Conservation (phyloP, 495 filamentous ascomycete species). For the Penicillium coprophilum region DNA sequence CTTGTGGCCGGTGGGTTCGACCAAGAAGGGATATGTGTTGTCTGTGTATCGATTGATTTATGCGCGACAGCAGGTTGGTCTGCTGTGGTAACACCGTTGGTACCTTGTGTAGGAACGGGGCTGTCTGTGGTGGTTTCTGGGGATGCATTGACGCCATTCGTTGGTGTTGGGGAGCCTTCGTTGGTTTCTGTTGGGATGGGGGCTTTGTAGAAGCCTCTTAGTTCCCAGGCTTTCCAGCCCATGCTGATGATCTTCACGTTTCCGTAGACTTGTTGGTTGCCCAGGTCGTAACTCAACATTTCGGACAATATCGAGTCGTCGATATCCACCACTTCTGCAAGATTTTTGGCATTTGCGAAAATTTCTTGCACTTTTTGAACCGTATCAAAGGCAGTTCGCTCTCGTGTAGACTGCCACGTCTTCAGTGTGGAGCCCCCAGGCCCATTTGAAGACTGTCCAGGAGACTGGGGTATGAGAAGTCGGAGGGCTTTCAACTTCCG, state of each 20-base stretch:
- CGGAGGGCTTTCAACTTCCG: constrained; percentile 45
- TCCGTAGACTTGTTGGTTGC: constrained; percentile 36
- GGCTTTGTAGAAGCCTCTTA: constrained; percentile 39
- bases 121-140: constrained; percentile 1
- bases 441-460: constrained; percentile 14
- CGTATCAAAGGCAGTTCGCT: neutral
- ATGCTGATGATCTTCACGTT: constrained; percentile 40
- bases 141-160: constrained; percentile 2
- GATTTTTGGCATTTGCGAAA: constrained; percentile 22
- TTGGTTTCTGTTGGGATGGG: constrained; percentile 8
- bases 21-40: neutral
- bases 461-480: constrained; percentile 40
- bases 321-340: constrained; percentile 39
- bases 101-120: neutral
- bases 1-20: neutral
- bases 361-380: constrained; percentile 11
- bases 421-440: neutral
- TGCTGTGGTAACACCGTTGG: neutral
- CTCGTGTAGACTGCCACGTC: neutral
- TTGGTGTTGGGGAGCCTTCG: constrained; percentile 17
- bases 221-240: constrained; percentile 42
- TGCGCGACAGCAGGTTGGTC: neutral
- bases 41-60: neutral
- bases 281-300: constrained; percentile 35
- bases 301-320: constrained; percentile 38